Percentiles rank a stretch among this genome's conserved stretches.
Conservation (phyloP, 192 early-diverging fungal species). For the Irineochytrium annulatum region DNA sequence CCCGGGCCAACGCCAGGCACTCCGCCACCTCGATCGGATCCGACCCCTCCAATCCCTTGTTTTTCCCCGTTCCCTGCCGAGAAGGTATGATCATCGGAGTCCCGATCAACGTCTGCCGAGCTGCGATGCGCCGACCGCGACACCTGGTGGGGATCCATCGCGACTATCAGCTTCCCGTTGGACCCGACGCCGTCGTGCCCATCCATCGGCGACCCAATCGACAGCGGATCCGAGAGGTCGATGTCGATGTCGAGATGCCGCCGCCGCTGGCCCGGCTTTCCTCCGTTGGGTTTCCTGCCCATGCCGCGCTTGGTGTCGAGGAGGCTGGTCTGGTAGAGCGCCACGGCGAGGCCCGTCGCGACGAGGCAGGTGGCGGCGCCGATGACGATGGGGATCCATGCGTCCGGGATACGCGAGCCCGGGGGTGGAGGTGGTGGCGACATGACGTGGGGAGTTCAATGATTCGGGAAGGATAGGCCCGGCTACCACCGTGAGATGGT, state of each 20-base stretch:
- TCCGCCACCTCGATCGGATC: background rate
- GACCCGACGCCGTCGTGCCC: background rate
- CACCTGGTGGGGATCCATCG: no score
- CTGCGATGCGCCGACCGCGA: no score
- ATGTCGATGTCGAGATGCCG: slow-evolving; percentile 12
- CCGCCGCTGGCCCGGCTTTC: background rate
- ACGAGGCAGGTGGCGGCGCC: background rate
- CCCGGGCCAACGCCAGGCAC: background rate
- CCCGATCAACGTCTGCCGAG: background rate
- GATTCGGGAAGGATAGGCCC: no score
- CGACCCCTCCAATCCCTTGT: background rate
- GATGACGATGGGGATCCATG: background rate
- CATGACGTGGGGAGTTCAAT: no score
- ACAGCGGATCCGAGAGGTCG: background rate
- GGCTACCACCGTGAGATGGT: no score
- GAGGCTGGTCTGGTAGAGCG: background rate
- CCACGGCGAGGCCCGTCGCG: background rate
- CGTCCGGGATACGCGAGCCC: background rate
- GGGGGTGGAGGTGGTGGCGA: no score
- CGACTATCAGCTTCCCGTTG: background rate
- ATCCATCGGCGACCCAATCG: background rate
- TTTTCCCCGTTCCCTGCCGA: background rate
- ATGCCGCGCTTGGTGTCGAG: background rate
- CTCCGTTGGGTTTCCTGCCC: background rate
- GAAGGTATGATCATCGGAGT: background rate